A percentile compares a stretch with the other conserved stretches of the same genome.
Evolutionary conservation across 768 basidiomycete genomes (phyloP).

Genomic region (Pulveroboletus sp.): DNA sequence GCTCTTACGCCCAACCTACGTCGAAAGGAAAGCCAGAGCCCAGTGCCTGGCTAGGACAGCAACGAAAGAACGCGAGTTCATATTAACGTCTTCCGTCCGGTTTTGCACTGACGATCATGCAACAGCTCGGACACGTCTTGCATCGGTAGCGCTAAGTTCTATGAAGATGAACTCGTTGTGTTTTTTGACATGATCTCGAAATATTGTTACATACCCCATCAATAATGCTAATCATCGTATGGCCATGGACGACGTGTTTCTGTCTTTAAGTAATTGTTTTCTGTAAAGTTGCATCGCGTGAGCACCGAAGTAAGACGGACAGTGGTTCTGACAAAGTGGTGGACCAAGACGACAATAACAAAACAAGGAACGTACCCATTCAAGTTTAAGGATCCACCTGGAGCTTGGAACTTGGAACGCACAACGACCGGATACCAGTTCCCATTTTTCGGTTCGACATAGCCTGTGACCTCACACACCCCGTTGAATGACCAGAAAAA

Average conservation of each 20-base stretch:
- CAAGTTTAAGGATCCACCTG: too few relatives aligned
- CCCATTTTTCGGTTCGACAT: too few relatives aligned
- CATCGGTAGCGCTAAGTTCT: conserved; percentile 15
- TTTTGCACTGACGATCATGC: conserved; percentile 1
- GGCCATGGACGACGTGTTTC: conserved; percentile 1
- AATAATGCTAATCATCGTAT: conserved; percentile 9
- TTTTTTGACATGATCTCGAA: conserved; percentile 2
- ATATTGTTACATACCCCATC: conserved; percentile 11
- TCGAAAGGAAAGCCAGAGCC: conserved; percentile 47
- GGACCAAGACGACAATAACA: too few relatives aligned
- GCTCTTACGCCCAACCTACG: conserved; percentile 51
- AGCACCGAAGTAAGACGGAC: too few relatives aligned
- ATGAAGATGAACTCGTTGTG: not conserved
- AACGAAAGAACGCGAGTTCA: conserved; percentile 46
- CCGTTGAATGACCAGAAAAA: too few relatives aligned
- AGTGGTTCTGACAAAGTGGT: too few relatives aligned
- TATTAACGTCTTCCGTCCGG: not conserved
- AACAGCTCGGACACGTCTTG: conserved; percentile 29
- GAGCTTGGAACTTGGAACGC: too few relatives aligned
- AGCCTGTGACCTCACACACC: too few relatives aligned
- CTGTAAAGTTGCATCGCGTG: too few relatives aligned
- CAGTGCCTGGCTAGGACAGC: conserved; percentile 66
- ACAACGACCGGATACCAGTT: too few relatives aligned
- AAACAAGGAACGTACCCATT: too few relatives aligned
- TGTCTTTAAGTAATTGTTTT: conserved; percentile 1